Conservation (phyloP, 176 grass and related monocot species). For the Ampelocalamus luodianensis region DNA sequence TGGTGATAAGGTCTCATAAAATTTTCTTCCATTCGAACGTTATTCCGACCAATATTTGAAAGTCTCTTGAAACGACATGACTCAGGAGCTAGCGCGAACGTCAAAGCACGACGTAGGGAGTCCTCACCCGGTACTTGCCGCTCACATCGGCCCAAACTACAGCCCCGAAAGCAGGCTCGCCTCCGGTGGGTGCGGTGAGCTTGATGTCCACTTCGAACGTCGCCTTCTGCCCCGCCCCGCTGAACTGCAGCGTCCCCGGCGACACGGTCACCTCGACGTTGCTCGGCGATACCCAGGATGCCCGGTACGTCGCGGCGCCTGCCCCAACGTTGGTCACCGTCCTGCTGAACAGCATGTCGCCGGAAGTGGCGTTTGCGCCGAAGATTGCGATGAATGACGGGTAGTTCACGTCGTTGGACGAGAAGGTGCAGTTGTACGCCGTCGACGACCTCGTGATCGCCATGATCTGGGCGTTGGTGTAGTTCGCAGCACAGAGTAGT, state of each 20-base stretch:
- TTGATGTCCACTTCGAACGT: slow-evolving; percentile 45
- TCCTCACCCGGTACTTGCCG: slow-evolving; percentile 44
- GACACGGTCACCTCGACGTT: slow-evolving; percentile 38
- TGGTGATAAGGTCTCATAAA: too few relatives aligned
- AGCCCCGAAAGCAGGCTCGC: slow-evolving; percentile 33
- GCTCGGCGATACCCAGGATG: slow-evolving; percentile 24
- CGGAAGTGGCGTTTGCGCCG: slow-evolving; percentile 5
- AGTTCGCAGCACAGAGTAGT: slow-evolving; percentile 73
- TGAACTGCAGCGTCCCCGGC: slow-evolving; percentile 46
- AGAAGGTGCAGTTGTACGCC: slow-evolving; percentile 50
- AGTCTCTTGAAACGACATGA: background rate
- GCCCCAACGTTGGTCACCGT: slow-evolving; percentile 51
- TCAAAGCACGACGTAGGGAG: slow-evolving; percentile 48
- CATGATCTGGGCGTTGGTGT: slow-evolving; percentile 65
- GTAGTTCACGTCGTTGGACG: slow-evolving; percentile 62
- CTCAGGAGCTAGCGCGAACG: background rate
- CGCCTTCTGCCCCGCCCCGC: slow-evolving; percentile 29
- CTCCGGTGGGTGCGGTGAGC: slow-evolving; percentile 27
- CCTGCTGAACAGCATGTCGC: slow-evolving; percentile 43
- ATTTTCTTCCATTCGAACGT: background rate
- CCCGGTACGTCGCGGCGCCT: slow-evolving; percentile 8
- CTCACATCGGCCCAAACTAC: slow-evolving; percentile 45
- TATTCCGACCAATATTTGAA: background rate
- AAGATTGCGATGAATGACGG: slow-evolving; percentile 53
- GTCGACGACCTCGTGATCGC: slow-evolving; percentile 56